Percentiles rank a stretch among this genome's conserved stretches.
Evolutionary conservation across 75 land plant species (phyloP).

Genomic region (Chamaecyparis obtusa): DNA sequence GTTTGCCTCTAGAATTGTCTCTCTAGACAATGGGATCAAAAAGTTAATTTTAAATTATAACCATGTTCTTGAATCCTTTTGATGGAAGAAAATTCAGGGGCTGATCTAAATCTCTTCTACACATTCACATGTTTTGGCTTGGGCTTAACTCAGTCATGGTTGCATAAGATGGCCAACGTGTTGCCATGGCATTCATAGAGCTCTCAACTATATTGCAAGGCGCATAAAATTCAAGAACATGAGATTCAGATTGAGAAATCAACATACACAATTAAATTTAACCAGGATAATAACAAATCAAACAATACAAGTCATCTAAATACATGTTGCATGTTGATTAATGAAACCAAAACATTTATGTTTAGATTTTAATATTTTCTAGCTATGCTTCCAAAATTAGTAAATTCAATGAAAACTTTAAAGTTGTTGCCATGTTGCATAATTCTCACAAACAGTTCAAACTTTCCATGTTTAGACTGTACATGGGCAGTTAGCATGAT

Average conservation of each 20-base stretch:
- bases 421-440: not conserved
- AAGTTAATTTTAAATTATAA: too few species aligned
- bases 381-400: too few species aligned
- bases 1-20: too few species aligned
- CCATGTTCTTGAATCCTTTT: not conserved
- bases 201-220: not conserved
- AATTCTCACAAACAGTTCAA: not conserved
- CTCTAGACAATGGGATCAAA: too few species aligned
- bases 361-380: not conserved
- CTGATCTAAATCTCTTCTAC: not conserved
- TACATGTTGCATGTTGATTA: too few species aligned
- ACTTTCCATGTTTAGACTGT: not conserved
- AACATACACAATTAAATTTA: too few species aligned
- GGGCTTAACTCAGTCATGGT: not conserved
- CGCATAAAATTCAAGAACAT: not conserved
- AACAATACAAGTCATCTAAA: not conserved
- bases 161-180: not conserved
- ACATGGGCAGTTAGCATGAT: too few species aligned
- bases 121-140: constrained; percentile 1
- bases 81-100: not conserved
- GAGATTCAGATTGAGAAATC: not conserved
- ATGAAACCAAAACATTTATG: not conserved
- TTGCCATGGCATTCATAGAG: not conserved
- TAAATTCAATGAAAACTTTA: not conserved
- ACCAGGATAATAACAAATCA: not conserved